phyloP scores from a whole-genome alignment of 202 grass and related monocot genomes.

The Cymbopogon flexuosus region DNA sequence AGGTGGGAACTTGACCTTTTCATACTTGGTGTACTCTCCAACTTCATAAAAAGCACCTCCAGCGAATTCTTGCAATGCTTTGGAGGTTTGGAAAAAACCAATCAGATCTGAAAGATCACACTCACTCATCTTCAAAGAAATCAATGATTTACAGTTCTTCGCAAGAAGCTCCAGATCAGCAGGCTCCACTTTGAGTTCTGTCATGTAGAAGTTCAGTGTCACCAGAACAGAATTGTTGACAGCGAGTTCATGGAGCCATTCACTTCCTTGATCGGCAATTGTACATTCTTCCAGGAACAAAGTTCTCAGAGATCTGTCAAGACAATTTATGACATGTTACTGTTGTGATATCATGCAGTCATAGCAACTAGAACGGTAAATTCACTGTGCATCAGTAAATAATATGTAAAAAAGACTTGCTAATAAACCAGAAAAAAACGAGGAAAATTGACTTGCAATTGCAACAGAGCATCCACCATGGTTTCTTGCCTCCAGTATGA shows the following conservation, averaged over 20 bases:
- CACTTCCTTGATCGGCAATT: slow-evolving; percentile 36
- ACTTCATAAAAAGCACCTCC: slow-evolving; percentile 54
- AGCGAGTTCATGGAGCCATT: slow-evolving; percentile 72
- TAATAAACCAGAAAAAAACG: background rate
- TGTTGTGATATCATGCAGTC: slow-evolving; percentile 10
- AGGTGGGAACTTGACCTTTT: slow-evolving; percentile 49
- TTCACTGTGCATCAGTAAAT: background rate
- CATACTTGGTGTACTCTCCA: slow-evolving; percentile 49
- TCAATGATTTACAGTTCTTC: slow-evolving; percentile 64
- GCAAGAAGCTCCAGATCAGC: slow-evolving; percentile 64
- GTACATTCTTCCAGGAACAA: slow-evolving; percentile 65
- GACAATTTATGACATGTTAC: slow-evolving; percentile 31
- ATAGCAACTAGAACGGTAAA: background rate
- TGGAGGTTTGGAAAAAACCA: slow-evolving; percentile 53
- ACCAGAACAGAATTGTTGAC: slow-evolving; percentile 55
- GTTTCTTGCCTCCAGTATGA: slow-evolving; percentile 2
- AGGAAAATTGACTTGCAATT: background rate
- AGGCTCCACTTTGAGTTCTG: slow-evolving; percentile 50
- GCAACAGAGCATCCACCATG: background rate
- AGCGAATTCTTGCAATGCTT: slow-evolving; percentile 58
- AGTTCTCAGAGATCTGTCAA: slow-evolving; percentile 50
- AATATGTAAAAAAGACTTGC: background rate
- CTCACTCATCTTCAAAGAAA: slow-evolving; percentile 74
- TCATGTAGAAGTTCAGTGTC: slow-evolving; percentile 79
- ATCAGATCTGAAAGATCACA: slow-evolving; percentile 63